Evolutionary conservation across 495 filamentous ascomycete genomes (phyloP), one percentile per base, ranked within the genome.

Genomic region (Xylaria longipes): DNA sequence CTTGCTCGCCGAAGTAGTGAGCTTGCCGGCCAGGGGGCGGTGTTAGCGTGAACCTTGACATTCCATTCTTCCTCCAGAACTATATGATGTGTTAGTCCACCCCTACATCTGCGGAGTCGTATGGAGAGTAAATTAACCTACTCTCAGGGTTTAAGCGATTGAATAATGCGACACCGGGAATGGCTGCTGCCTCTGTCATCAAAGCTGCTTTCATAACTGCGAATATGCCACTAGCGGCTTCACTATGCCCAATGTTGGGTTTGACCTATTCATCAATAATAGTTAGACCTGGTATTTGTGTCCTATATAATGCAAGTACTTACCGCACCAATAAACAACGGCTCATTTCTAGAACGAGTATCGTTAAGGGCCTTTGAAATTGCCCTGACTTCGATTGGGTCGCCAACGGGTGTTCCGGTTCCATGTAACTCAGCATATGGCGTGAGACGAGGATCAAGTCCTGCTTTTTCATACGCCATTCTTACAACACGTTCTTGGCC

Each of bases 401-500:
- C 57, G n/a, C 57, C 57, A n/a, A 60, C 33, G 7, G 57, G 31
- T 35, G 57, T 60, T 1, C 87, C 71, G 1, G 73, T 74, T 52
- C 79, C 83, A 54, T 85, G 83, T 2, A 76, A 80, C 60, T 87
- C 84, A 39, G 82, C 75, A 70, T 82, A 87, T 12, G 65, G 43
- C 6, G 83, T 82, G 1, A 46, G 27, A 0, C 50, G 67, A 14
- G 78, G 60, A 62, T 82, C 72, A 7, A 88, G 71, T 5, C 77
- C 74, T 22, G 77, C 78, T 5, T 75, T 72, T 5, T 65, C 69
- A 74, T 92, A 91, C 0, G 82, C 82, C 6, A 81, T 75, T 3
- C 82, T 78, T n/a, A 92, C 89, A 0, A 90, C 72, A 0, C 71
- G 71, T 27, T 83, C 84, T 74, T 93, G 91, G 0, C 89, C 87